Evolutionary conservation across 2,329 filamentous ascomycete genomes (phyloP), one percentile per base, ranked within the genome.

Genomic region (Magnaporthiopsis rhizophila): DNA sequence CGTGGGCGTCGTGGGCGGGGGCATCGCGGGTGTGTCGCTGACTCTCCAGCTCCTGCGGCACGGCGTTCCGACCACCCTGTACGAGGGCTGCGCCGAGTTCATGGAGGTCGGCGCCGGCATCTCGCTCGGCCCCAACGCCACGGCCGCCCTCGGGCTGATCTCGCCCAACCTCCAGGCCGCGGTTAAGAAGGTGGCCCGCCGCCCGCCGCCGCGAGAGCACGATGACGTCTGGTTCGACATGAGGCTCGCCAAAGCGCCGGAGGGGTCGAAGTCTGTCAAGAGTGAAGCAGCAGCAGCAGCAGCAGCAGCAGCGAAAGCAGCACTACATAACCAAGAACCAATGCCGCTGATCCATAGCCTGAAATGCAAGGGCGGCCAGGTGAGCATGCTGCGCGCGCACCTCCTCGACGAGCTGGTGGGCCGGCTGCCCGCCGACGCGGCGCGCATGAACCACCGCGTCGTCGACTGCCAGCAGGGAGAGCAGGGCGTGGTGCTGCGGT

Each of bases 1-100:
- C 61, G 64, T 78, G 59, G 76, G 76, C 65, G 74, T 78, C 45
- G 69, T 78, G 28, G 81, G 70, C 70, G 78, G 69, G 68, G 80
- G 70, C 70, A 80, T 71, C 66, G 79, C 71, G 65, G 77, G 76
- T 13, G 66, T 77, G 0, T 73, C 72, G 7, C 70, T 77, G 9
- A 73, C 75, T 3, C 71, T 77, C 32, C 68, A 67, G 21, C 71
- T 78, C 7, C 67, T 70, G 18, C 65, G 68, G 61, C 72, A 74
- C 38, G 65, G 69, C 34, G 68, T 77, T n/a, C 66, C 67, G 2
- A 68, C 71, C 64, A 75, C 70, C 12, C 65, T 78, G 26, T 78
- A 77, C 68, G 76, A 78, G 65, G 71, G 74, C 21, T 72, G 75
- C 0, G 38, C 71, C 0, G 64, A 66, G 2, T 73, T 77, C 53